phyloP scores from a whole-genome alignment of 768 basidiomycete species.

The Leucosporidium creatinivorum region DNA sequence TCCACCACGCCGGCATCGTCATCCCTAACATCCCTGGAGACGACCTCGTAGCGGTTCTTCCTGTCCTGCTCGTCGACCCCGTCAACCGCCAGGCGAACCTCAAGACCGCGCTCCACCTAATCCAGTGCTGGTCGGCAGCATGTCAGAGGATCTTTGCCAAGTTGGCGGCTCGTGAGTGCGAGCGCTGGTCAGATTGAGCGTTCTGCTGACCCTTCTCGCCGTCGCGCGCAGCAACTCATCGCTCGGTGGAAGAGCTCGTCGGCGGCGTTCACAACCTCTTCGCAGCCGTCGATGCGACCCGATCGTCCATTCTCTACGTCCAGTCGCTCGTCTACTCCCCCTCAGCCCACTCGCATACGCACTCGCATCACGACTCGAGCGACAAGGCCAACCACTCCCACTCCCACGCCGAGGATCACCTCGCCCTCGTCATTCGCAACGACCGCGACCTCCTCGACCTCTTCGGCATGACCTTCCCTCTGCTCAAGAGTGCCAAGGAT shows the following conservation, averaged over 20 bases:
- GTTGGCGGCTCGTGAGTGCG: conserved; percentile 2
- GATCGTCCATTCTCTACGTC: conserved; percentile 4
- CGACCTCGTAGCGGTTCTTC: background rate
- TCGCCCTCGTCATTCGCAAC: conserved; percentile 6
- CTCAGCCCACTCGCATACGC: background rate
- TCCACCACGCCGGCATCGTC: conserved; percentile 4
- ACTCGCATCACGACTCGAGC: background rate
- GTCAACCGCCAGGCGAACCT: background rate
- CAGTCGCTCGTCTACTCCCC: background rate
- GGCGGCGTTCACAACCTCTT: background rate
- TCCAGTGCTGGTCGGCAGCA: conserved; percentile 12
- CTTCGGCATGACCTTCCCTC: background rate
- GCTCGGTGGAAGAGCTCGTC: background rate
- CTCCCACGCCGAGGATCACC: conserved; percentile 9
- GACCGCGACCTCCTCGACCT: conserved; percentile 19
- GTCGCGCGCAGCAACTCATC: background rate
- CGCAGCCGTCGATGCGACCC: conserved; percentile 7
- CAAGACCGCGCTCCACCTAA: conserved; percentile 11
- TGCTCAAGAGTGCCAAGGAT: background rate
- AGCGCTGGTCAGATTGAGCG: too few species aligned
- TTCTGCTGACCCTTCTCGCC: background rate
- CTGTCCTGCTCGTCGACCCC: background rate
- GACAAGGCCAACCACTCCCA: background rate
- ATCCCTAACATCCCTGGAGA: background rate
- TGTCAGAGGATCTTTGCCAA: conserved; percentile 8